phyloP scores from a whole-genome alignment of 176 grass and related monocot genomes.

The Ananas comosus region DNA sequence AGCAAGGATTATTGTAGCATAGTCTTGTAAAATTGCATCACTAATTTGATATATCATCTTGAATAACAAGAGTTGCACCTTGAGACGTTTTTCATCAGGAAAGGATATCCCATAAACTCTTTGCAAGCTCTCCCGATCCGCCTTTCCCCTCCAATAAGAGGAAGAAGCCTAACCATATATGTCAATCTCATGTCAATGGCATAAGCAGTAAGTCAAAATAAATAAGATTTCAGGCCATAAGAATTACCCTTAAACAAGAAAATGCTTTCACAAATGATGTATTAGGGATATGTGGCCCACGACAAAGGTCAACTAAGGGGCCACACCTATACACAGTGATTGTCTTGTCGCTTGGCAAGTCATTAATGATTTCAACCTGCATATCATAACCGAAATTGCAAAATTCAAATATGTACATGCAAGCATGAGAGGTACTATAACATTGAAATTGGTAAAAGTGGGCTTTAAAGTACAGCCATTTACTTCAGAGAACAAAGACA shows the following conservation, averaged over 20 bases:
- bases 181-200: slow-evolving; percentile 18
- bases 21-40: neutral
- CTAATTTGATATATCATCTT: neutral
- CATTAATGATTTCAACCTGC: slow-evolving; percentile 96
- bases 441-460: neutral
- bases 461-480: neutral
- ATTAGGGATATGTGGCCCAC: slow-evolving; percentile 94
- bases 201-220: neutral
- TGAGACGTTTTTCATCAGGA: slow-evolving; percentile 91
- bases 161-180: slow-evolving; percentile 64
- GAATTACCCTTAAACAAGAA: slow-evolving; percentile 77
- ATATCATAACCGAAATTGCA: neutral
- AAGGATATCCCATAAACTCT: slow-evolving; percentile 99
- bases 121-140: slow-evolving; percentile 89
- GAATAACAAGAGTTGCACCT: slow-evolving; percentile 35
- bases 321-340: slow-evolving; percentile 98
- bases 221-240: slow-evolving; percentile 21
- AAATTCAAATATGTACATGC: slow-evolving; percentile 1
- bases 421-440: neutral
- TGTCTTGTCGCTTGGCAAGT: slow-evolving; percentile 91
- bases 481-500: neutral
- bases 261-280: slow-evolving; percentile 98
- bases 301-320: slow-evolving; percentile 93
- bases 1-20: neutral
- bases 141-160: slow-evolving; percentile 96